phyloP scores from a whole-genome alignment of 805 yeast species.

The Hanseniaspora taiwanica region DNA sequence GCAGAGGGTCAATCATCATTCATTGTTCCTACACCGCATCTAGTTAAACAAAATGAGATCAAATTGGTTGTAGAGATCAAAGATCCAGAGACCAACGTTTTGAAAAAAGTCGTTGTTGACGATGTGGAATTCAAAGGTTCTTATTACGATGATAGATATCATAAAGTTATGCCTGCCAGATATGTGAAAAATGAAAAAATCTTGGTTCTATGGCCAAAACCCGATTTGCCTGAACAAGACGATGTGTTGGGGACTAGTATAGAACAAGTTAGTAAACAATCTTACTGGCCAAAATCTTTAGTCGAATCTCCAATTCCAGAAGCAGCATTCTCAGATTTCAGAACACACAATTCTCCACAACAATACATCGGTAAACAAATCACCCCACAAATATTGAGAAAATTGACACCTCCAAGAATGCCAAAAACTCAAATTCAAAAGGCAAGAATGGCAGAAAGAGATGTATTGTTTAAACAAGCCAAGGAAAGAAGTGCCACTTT shows the following conservation, averaged over 20 bases:
- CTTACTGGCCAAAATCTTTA: constrained; percentile 58
- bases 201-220: constrained; percentile 84
- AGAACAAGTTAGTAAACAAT: constrained; percentile 50
- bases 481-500: constrained; percentile 19
- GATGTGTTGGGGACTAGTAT: constrained; percentile 45
- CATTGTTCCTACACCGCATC: constrained; percentile 53
- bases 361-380: constrained; percentile 30
- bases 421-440: constrained; percentile 54
- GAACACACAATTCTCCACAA: constrained; percentile 54
- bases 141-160: constrained; percentile 64
- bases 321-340: constrained; percentile 54
- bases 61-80: constrained; percentile 68
- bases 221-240: constrained; percentile 38
- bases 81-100: constrained; percentile 45
- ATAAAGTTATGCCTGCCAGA: constrained; percentile 63
- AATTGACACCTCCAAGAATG: constrained; percentile 59
- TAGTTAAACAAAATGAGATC: constrained; percentile 45
- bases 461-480: constrained; percentile 26
- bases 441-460: constrained; percentile 45
- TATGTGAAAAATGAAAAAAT: constrained; percentile 55
- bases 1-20: constrained; percentile 57
- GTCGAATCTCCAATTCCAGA: constrained; percentile 57
- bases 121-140: constrained; percentile 52
- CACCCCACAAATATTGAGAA: constrained; percentile 47
- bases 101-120: constrained; percentile 67